phyloP scores from a whole-genome alignment of 192 early-diverging fungal species.

The Coemansia sp. region DNA sequence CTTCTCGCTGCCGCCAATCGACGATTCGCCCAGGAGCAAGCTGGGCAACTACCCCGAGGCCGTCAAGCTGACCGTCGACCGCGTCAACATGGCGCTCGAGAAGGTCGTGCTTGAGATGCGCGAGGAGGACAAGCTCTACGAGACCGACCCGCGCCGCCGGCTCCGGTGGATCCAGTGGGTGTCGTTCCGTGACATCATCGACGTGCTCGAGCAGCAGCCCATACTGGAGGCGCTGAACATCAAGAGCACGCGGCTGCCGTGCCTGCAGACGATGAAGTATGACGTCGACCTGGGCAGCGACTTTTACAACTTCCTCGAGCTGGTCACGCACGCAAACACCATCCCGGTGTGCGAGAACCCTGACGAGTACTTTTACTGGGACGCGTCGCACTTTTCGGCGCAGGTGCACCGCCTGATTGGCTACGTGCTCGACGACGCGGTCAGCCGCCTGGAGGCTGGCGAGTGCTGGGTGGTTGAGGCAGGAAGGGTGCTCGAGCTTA shows the following conservation, averaged over 20 bases:
- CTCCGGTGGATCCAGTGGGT: constrained; percentile 51
- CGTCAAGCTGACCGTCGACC: constrained; percentile 29
- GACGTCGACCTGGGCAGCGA: constrained; percentile 49
- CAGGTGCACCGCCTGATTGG: constrained; percentile 43
- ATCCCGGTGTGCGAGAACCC: constrained; percentile 50
- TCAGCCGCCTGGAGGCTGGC: constrained; percentile 31
- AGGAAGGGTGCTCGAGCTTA: constrained; percentile 30
- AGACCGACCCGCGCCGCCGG: constrained; percentile 25
- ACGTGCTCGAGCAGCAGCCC: constrained; percentile 24
- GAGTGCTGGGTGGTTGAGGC: constrained; percentile 33
- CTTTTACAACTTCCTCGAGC: constrained; percentile 54
- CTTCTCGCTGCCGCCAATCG: constrained; percentile 49
- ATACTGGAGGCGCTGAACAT: constrained; percentile 44
- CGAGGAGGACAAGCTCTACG: constrained; percentile 41
- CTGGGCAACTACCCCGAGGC: constrained; percentile 47
- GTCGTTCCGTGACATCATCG: constrained; percentile 42
- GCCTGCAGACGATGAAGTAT: constrained; percentile 43
- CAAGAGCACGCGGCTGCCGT: constrained; percentile 34
- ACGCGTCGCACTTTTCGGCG: constrained; percentile 49
- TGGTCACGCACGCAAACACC: constrained; percentile 49
- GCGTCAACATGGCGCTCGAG: constrained; percentile 37
- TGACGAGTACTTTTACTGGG: constrained; percentile 52
- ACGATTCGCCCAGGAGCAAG: constrained; percentile 50
- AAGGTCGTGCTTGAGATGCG: constrained; percentile 37
- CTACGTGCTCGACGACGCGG: constrained; percentile 43